A percentile compares a stretch with the other conserved stretches of the same genome.
Evolutionary conservation across 2,329 filamentous ascomycete genomes (phyloP).

Genomic region (Alternaria infectoria): DNA sequence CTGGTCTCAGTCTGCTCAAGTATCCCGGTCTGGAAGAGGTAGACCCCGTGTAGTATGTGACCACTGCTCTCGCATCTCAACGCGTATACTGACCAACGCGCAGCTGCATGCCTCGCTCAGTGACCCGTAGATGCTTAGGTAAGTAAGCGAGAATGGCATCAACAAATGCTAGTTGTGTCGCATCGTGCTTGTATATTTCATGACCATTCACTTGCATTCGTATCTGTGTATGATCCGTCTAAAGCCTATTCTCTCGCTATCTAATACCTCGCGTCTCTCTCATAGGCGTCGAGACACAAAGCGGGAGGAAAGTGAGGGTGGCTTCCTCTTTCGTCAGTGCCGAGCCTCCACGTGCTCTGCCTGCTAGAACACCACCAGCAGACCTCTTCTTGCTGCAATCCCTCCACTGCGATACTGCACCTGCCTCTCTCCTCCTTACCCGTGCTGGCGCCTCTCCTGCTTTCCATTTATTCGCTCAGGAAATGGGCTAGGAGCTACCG

Average conservation of each 20-base stretch:
- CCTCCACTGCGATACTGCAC: constrained; percentile 13
- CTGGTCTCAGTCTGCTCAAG: constrained; percentile 83
- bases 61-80: background rate
- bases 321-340: constrained; percentile 38
- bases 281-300: constrained; percentile 72
- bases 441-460: constrained; percentile 19
- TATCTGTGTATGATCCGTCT: background rate
- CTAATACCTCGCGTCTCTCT: constrained; percentile 68
- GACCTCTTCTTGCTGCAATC: constrained; percentile 28
- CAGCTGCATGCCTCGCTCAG: constrained; percentile 51
- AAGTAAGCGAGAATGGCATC: background rate
- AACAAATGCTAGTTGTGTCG: background rate
- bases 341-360: constrained; percentile 39
- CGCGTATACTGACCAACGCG: constrained; percentile 9
- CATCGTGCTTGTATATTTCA: background rate
- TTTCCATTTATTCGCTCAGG: constrained; percentile 17
- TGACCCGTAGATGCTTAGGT: constrained; percentile 46
- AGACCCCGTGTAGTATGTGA: constrained; percentile 80
- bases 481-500: constrained; percentile 29
- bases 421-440: constrained; percentile 28
- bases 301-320: constrained; percentile 66
- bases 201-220: background rate
- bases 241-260: constrained; percentile 64
- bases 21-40: constrained; percentile 79
- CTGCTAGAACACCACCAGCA: constrained; percentile 38